A percentile compares a stretch with the other conserved stretches of the same genome.
These are phyloP conservation scores for Mallotus nudiflorus DNA, from an alignment of 345 rosid genomes.

Conservation along the genomic window DNA sequence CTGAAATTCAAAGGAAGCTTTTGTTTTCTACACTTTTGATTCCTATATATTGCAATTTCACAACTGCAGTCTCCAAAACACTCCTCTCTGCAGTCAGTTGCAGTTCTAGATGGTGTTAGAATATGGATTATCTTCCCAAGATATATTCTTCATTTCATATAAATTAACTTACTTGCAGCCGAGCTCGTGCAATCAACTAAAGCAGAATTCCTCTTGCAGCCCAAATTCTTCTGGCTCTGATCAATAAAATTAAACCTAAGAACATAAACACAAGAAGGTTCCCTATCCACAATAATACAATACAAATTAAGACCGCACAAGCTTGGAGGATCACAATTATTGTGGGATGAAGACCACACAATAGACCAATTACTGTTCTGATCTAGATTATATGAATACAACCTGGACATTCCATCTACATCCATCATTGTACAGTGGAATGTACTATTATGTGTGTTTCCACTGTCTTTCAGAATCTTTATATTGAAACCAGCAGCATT, in stretches of 20 bases:
- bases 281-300: too few species aligned
- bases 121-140: slow-evolving; percentile 1
- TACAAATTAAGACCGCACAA: background rate
- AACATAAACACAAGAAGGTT: too few species aligned
- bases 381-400: slow-evolving; percentile 8
- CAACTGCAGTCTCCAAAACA: slow-evolving; percentile 12
- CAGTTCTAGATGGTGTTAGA: background rate
- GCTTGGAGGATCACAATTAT: background rate
- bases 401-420: slow-evolving; percentile 21
- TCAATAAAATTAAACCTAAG: too few species aligned
- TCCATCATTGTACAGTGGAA: slow-evolving; percentile 25
- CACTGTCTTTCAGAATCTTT: background rate
- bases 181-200: too few species aligned
- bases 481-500: background rate
- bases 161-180: too few species aligned
- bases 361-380: background rate
- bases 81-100: background rate
- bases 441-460: background rate
- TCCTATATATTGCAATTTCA: background rate
- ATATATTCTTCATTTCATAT: background rate
- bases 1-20: slow-evolving; percentile 8
- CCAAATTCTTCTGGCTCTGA: too few species aligned
- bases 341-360: background rate
- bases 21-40: background rate
- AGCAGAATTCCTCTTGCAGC: too few species aligned